phyloP scores from a whole-genome alignment of 179 eudicot species.

The Patellifolia procumbens region DNA sequence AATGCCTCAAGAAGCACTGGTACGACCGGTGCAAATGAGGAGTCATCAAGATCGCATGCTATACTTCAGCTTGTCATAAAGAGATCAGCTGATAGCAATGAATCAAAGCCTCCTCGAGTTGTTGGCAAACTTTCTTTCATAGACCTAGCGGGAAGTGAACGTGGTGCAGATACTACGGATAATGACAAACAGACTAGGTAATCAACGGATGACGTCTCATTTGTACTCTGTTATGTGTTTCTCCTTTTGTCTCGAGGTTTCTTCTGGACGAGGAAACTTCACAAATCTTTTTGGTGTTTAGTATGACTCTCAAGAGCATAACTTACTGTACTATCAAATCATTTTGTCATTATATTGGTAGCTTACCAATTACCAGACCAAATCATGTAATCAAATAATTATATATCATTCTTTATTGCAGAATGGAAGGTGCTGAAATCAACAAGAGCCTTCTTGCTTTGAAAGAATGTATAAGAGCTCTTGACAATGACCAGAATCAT shows the following conservation, averaged over 20 bases:
- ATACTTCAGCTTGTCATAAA: slow-evolving; percentile 91
- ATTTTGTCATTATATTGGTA: background rate
- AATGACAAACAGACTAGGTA: slow-evolving; percentile 97
- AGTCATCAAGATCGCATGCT: slow-evolving; percentile 98
- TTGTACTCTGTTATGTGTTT: background rate
- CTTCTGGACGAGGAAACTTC: background rate
- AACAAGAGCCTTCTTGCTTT: slow-evolving; percentile 97
- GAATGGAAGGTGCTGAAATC: slow-evolving; percentile 99
- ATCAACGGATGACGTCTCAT: background rate
- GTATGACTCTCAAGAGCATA: background rate
- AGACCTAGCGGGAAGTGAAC: slow-evolving; percentile 99
- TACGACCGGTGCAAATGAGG: slow-evolving; percentile 98
- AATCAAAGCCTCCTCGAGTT: slow-evolving; percentile 71
- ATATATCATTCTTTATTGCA: slow-evolving; percentile 33
- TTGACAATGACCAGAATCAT: slow-evolving; percentile 94
- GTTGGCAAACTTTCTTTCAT: slow-evolving; percentile 97
- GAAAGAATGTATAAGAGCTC: slow-evolving; percentile 97
- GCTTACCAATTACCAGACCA: background rate
- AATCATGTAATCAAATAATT: background rate
- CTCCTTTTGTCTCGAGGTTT: slow-evolving; percentile 5
- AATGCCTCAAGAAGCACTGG: slow-evolving; percentile 95
- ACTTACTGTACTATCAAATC: background rate
- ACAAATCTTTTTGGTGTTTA: background rate
- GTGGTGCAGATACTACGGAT: slow-evolving; percentile 99
- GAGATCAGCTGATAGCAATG: slow-evolving; percentile 68